These are phyloP conservation scores for Immersiporthe knoxdaviesiana DNA, from an alignment of 2,329 filamentous ascomycete species.

Conservation along the genomic window DNA sequence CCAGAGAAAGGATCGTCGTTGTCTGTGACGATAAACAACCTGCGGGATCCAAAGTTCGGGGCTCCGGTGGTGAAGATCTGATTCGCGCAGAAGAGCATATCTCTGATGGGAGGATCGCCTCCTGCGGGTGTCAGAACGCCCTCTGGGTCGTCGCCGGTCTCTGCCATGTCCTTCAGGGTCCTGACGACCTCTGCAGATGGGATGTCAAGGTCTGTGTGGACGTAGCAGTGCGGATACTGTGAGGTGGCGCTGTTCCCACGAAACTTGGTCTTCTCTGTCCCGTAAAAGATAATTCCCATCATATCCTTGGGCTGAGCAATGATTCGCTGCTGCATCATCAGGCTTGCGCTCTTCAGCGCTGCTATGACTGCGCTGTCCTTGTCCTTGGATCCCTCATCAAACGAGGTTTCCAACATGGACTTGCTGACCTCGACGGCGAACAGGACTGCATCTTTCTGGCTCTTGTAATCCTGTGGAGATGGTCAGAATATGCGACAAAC, in stretches of 20 bases:
- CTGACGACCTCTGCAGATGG: conserved; percentile 88
- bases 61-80: conserved; percentile 96
- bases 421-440: conserved; percentile 91
- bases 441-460: conserved; percentile 95
- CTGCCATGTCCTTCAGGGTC: conserved; percentile 71
- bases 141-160: conserved; percentile 74
- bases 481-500: background rate
- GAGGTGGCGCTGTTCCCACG: conserved; percentile 65
- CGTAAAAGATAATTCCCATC: conserved; percentile 94
- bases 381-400: conserved; percentile 68
- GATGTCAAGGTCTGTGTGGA: conserved; percentile 85
- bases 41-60: conserved; percentile 87
- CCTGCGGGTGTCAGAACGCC: conserved; percentile 71
- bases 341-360: conserved; percentile 90
- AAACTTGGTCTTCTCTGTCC: conserved; percentile 83
- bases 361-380: conserved; percentile 78
- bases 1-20: conserved; percentile 81
- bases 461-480: conserved; percentile 75
- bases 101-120: conserved; percentile 78
- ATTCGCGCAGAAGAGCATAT: conserved; percentile 91
- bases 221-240: conserved; percentile 88
- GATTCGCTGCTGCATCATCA: conserved; percentile 97
- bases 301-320: conserved; percentile 96
- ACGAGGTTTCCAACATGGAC: conserved; percentile 78
- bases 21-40: conserved; percentile 95